Percentiles rank a stretch among this genome's conserved stretches.
phyloP scores from a whole-genome alignment of 805 yeast species.

The Metschnikowia reukaufii region DNA sequence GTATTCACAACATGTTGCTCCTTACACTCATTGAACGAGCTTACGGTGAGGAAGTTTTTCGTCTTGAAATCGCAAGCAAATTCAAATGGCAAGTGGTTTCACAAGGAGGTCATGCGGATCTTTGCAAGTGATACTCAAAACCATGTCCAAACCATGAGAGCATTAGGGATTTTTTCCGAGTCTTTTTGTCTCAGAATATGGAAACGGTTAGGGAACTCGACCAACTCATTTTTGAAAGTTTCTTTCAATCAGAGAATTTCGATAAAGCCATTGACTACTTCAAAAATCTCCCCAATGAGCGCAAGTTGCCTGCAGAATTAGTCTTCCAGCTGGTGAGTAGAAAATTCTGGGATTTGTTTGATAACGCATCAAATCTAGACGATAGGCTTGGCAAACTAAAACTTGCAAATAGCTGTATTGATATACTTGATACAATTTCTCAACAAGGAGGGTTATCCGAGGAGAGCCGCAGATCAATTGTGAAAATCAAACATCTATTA shows the following conservation, averaged over 20 bases:
- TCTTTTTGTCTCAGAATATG: constrained; percentile 20
- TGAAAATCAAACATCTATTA: constrained; percentile 33
- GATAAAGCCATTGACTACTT: constrained; percentile 23
- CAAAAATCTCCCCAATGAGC: constrained; percentile 15
- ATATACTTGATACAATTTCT: constrained; percentile 24
- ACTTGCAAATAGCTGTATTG: constrained; percentile 27
- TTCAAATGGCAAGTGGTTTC: constrained; percentile 11
- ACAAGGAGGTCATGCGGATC: constrained; percentile 29
- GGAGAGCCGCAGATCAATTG: constrained; percentile 12
- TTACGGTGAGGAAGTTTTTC: constrained; percentile 33
- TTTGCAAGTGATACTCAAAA: constrained; percentile 25
- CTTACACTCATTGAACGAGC: constrained; percentile 35
- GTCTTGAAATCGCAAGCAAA: constrained; percentile 22
- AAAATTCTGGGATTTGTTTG: constrained; percentile 37
- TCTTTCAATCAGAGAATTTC: constrained; percentile 29
- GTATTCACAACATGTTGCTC: constrained; percentile 30
- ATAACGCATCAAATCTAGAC: constrained; percentile 32
- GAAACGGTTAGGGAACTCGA: constrained; percentile 18
- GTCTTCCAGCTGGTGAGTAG: constrained; percentile 16
- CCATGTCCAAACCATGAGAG: constrained; percentile 21
- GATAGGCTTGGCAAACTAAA: constrained; percentile 33
- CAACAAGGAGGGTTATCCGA: not conserved
- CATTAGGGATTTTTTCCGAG: constrained; percentile 23
- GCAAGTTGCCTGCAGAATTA: constrained; percentile 15
- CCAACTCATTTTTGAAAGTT: constrained; percentile 28